These are phyloP conservation scores for Trichoderma simmonsii DNA, from an alignment of 2,329 filamentous ascomycete genomes.

Conservation along the genomic window DNA sequence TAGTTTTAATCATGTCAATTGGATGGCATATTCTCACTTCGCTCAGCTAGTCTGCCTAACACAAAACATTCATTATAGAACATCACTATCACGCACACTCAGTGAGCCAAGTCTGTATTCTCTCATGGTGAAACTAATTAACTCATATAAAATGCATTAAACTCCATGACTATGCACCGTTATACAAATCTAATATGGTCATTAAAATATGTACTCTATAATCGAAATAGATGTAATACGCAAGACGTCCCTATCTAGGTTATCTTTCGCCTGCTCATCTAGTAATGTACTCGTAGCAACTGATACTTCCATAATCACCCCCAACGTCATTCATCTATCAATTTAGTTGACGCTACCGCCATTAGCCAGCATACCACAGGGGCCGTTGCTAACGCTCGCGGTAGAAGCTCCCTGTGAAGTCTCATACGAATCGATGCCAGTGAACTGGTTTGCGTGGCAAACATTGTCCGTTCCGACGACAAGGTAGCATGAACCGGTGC, in stretches of 20 bases:
- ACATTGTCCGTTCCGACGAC: background rate
- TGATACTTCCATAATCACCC: background rate
- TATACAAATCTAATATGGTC: background rate
- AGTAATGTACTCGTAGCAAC: background rate
- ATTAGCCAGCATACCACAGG: conserved; percentile 5
- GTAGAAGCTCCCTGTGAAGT: background rate
- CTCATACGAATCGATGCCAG: background rate
- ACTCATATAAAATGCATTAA: background rate
- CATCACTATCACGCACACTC: background rate
- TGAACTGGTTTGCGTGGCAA: conserved; percentile 9
- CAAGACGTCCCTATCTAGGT: background rate
- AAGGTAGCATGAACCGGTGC: conserved; percentile 26
- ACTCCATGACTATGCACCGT: background rate
- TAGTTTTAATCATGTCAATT: background rate
- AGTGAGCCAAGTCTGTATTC: background rate
- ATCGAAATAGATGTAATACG: background rate
- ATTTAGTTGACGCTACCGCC: background rate
- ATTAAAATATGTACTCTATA: background rate
- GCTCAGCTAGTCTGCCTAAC: background rate
- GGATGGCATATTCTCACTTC: background rate
- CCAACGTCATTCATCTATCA: background rate
- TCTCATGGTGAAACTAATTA: background rate
- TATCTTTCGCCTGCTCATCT: background rate
- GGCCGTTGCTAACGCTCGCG: background rate
- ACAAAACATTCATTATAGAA: background rate